Conservation (phyloP, 2,329 filamentous ascomycete genomes). For the Tothia fuscella region DNA sequence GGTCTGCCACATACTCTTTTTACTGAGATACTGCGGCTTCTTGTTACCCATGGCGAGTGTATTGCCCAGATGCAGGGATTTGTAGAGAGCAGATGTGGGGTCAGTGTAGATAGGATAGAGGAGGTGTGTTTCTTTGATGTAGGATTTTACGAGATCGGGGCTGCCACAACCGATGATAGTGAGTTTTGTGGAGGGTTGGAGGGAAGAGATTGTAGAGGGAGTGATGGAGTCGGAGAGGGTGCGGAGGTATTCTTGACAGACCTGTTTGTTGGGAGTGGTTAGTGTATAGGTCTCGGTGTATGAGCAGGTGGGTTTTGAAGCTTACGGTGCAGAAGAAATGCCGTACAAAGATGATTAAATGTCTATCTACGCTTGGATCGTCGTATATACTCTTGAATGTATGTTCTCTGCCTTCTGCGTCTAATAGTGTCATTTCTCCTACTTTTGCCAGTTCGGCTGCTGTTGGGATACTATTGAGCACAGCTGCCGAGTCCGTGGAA, state of each 20-base stretch:
- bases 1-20: conserved; percentile 30
- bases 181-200: conserved; percentile 48
- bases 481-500: too few relatives aligned
- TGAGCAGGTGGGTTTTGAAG: conserved; percentile 13
- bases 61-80: conserved; percentile 54
- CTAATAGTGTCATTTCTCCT: too few relatives aligned
- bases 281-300: neutral
- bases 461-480: too few relatives aligned
- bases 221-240: conserved; percentile 47
- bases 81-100: conserved; percentile 54
- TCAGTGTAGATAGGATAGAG: conserved; percentile 70
- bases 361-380: conserved; percentile 28
- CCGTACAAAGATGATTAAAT: conserved; percentile 62
- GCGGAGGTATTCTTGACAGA: conserved; percentile 64
- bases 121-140: conserved; percentile 50
- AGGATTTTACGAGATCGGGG: conserved; percentile 54
- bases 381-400: conserved; percentile 16
- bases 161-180: conserved; percentile 62
- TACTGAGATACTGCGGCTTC: conserved; percentile 53
- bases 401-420: neutral
- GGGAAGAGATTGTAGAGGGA: conserved; percentile 28
- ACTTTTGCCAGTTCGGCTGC: too few relatives aligned
- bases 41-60: conserved; percentile 47
- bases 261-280: conserved; percentile 33
- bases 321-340: conserved; percentile 73